Percentiles rank a stretch among this genome's conserved stretches.
These are phyloP conservation scores for Plasmopara viticola DNA, from an alignment of 352 stramenopile species.

Conservation along the genomic window DNA sequence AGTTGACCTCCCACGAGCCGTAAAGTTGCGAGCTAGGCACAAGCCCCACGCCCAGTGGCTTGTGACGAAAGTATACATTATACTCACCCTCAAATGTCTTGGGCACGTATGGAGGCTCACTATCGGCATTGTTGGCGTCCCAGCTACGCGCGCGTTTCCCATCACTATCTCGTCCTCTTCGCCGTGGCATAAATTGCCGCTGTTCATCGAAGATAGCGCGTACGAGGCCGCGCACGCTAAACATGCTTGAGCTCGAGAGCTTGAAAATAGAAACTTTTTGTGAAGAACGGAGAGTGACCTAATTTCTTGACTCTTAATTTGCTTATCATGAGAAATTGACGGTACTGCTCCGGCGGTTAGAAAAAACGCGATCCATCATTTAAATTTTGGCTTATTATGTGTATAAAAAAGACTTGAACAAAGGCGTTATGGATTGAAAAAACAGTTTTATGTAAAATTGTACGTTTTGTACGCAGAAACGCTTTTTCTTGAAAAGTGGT, in stretches of 20 bases:
- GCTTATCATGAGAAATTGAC: too few relatives aligned
- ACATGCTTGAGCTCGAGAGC: constrained; percentile 11
- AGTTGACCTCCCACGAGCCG: constrained; percentile 70
- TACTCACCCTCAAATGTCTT: constrained; percentile 59
- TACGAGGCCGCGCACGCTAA: constrained; percentile 26
- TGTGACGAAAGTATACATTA: constrained; percentile 54
- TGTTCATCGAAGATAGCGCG: constrained; percentile 35
- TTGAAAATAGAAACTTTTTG: too few relatives aligned
- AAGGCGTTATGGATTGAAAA: too few relatives aligned
- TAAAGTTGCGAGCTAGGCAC: constrained; percentile 78
- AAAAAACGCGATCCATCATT: too few relatives aligned
- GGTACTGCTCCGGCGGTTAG: too few relatives aligned
- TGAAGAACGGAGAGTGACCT: not conserved
- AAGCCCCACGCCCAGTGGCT: constrained; percentile 67
- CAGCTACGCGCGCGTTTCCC: constrained; percentile 10
- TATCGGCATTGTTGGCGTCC: constrained; percentile 13
- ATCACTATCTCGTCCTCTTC: constrained; percentile 1
- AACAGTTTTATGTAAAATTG: too few relatives aligned
- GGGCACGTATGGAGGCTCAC: constrained; percentile 32
- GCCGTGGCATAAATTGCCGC: constrained; percentile 10
- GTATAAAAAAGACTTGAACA: too few relatives aligned
- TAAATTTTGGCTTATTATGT: too few relatives aligned
- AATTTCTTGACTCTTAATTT: not conserved
- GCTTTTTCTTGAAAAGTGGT: too few relatives aligned
- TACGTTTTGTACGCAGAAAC: too few relatives aligned